Conservation (phyloP, 2,329 filamentous ascomycete genomes). For the Ophiocordyceps camponoti-leonardi region DNA sequence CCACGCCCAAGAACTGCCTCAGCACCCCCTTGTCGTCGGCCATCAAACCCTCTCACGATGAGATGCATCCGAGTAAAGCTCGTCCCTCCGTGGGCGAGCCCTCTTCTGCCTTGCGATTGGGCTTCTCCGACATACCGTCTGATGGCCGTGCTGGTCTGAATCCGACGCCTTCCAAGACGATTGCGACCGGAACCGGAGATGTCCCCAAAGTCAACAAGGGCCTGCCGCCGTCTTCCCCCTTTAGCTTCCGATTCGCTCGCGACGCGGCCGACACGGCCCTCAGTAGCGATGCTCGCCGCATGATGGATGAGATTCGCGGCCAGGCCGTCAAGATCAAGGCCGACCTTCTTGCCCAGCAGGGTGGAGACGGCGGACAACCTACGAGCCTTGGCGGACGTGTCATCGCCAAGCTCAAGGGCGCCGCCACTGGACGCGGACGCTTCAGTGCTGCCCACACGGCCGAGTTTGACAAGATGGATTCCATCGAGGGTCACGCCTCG, state of each 20-base stretch:
- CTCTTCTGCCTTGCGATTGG: constrained; percentile 65
- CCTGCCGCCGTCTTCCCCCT: constrained; percentile 26
- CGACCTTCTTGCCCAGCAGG: constrained; percentile 44
- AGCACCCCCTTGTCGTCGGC: constrained; percentile 48
- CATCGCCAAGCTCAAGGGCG: constrained; percentile 67
- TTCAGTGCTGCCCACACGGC: constrained; percentile 77
- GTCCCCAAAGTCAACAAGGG: constrained; percentile 15
- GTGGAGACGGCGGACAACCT: constrained; percentile 27
- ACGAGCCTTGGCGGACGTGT: constrained; percentile 37
- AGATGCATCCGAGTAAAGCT: constrained; percentile 83
- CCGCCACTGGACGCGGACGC: constrained; percentile 41
- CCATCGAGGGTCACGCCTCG: constrained; percentile 74
- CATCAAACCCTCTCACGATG: constrained; percentile 53
- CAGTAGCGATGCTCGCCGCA: constrained; percentile 40
- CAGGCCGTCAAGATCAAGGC: constrained; percentile 56
- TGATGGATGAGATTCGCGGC: constrained; percentile 52
- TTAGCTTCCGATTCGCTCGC: constrained; percentile 52
- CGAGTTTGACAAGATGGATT: constrained; percentile 95
- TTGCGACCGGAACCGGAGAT: constrained; percentile 28
- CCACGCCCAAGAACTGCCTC: constrained; percentile 6
- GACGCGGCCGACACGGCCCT: constrained; percentile 32
- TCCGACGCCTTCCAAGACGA: constrained; percentile 41
- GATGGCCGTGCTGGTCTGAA: constrained; percentile 14
- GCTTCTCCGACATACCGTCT: constrained; percentile 59
- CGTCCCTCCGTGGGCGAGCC: constrained; percentile 60